Evolutionary conservation across 192 early-diverging fungal species (phyloP).

Genomic region (Coemansia sp.): DNA sequence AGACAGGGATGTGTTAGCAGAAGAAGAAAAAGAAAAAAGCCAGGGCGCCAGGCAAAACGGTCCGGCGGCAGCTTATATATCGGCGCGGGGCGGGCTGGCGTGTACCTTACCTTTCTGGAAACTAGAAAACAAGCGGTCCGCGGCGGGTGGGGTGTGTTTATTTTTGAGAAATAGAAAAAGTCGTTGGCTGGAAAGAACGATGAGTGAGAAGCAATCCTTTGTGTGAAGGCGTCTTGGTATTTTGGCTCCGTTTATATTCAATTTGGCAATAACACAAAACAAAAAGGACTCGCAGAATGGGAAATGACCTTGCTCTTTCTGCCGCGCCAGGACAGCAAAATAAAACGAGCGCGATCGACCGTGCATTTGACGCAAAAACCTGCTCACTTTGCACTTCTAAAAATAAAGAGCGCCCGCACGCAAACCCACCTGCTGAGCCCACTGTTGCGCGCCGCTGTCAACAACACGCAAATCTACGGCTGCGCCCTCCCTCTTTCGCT

Average conservation of each 20-base stretch:
- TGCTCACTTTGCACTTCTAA: constrained; percentile 17
- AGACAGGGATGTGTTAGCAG: constrained; percentile 7
- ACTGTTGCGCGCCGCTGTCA: too few species aligned
- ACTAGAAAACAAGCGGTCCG: constrained; percentile 37
- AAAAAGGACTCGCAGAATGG: constrained; percentile 14
- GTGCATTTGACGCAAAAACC: constrained; percentile 12
- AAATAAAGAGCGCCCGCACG: constrained; percentile 8
- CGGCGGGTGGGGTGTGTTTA: constrained; percentile 4
- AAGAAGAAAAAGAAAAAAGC: constrained; percentile 7
- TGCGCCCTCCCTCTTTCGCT: too few species aligned
- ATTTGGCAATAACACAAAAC: constrained; percentile 22
- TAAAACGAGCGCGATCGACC: constrained; percentile 11
- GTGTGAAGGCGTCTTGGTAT: constrained; percentile 9
- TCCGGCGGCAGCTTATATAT: constrained; percentile 21
- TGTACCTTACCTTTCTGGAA: constrained; percentile 24
- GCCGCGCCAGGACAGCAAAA: constrained; percentile 16
- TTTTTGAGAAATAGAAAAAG: constrained; percentile 28
- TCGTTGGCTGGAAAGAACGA: constrained; percentile 44
- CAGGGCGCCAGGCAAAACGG: constrained; percentile 8
- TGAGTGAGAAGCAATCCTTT: constrained; percentile 32
- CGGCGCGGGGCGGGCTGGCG: neutral
- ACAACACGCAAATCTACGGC: too few species aligned
- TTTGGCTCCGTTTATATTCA: constrained; percentile 30
- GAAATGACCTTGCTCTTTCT: constrained; percentile 5
- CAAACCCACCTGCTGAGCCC: constrained; percentile 3